phyloP scores from a whole-genome alignment of 2,329 filamentous ascomycete genomes.

The Aspergillus ibericus region DNA sequence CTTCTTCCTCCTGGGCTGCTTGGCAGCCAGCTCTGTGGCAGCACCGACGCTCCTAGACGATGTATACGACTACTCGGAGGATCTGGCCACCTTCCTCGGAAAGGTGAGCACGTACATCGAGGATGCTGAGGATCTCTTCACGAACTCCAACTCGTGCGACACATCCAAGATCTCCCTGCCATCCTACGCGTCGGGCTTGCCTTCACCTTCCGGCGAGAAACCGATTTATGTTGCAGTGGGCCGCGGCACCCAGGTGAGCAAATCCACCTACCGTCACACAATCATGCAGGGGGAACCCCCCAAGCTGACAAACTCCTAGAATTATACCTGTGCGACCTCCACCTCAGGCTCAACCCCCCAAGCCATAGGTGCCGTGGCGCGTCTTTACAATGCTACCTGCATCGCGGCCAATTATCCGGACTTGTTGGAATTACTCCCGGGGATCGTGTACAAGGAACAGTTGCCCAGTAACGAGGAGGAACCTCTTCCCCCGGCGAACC shows the following conservation, averaged over 20 bases:
- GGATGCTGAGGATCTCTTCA: slow-evolving; percentile 20
- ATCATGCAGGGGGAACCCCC: background rate
- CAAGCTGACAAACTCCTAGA: slow-evolving; percentile 55
- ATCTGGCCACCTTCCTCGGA: slow-evolving; percentile 41
- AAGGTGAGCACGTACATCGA: slow-evolving; percentile 43
- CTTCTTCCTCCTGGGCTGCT: slow-evolving; percentile 28
- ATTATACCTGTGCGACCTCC: slow-evolving; percentile 77
- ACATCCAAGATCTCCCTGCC: slow-evolving; percentile 37
- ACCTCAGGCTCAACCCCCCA: slow-evolving; percentile 63
- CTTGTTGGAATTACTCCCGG: slow-evolving; percentile 64
- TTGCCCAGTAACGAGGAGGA: slow-evolving; percentile 43
- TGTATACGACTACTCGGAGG: slow-evolving; percentile 41
- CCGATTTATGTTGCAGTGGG: slow-evolving; percentile 81
- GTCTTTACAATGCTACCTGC: slow-evolving; percentile 86
- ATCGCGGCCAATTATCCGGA: slow-evolving; percentile 68
- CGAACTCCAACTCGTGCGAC: slow-evolving; percentile 32
- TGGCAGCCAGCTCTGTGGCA: slow-evolving; percentile 35
- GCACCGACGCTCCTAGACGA: slow-evolving; percentile 36
- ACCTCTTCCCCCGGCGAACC: slow-evolving; percentile 54
- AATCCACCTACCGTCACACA: background rate
- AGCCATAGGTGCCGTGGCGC: slow-evolving; percentile 72
- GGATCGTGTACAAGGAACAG: slow-evolving; percentile 67
- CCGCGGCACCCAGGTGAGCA: slow-evolving; percentile 65
- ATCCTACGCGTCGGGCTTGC: slow-evolving; percentile 59
- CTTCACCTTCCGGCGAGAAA: slow-evolving; percentile 59